Conservation (phyloP, 1,139 yeast genomes). For the Saccharomyces hybrid region DNA sequence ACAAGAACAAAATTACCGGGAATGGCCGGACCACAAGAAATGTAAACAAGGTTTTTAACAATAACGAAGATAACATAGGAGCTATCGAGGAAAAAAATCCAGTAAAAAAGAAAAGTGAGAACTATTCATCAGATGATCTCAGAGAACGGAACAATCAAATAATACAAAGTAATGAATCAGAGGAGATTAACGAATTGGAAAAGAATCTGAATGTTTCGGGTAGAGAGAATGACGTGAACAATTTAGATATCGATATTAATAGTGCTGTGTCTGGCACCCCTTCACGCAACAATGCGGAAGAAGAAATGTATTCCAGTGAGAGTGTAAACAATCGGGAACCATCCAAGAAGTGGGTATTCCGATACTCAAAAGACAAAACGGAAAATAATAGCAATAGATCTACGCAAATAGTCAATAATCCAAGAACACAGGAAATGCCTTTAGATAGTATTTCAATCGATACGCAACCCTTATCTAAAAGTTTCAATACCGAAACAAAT, state of each 20-base stretch:
- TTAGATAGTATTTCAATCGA: background rate
- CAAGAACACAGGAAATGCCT: slow-evolving; percentile 10
- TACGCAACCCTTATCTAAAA: background rate
- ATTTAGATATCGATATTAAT: background rate
- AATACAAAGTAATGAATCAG: background rate
- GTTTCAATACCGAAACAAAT: background rate
- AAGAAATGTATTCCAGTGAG: slow-evolving; percentile 10
- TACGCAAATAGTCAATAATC: slow-evolving; percentile 11
- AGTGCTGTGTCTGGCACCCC: background rate
- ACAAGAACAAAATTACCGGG: background rate
- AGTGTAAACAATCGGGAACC: slow-evolving; percentile 14
- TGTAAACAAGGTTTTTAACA: background rate
- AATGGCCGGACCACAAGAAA: background rate
- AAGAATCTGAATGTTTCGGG: background rate
- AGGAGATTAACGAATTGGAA: background rate
- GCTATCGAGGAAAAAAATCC: background rate
- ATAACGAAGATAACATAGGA: background rate
- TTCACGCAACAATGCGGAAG: background rate
- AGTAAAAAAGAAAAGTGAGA: background rate
- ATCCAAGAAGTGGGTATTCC: slow-evolving; percentile 13
- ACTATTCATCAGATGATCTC: background rate
- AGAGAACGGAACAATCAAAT: background rate
- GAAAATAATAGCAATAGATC: slow-evolving; percentile 12
- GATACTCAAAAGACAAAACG: slow-evolving; percentile 5
- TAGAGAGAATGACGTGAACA: background rate